phyloP scores from a whole-genome alignment of 192 early-diverging fungal genomes.

The Physocladia obscura region DNA sequence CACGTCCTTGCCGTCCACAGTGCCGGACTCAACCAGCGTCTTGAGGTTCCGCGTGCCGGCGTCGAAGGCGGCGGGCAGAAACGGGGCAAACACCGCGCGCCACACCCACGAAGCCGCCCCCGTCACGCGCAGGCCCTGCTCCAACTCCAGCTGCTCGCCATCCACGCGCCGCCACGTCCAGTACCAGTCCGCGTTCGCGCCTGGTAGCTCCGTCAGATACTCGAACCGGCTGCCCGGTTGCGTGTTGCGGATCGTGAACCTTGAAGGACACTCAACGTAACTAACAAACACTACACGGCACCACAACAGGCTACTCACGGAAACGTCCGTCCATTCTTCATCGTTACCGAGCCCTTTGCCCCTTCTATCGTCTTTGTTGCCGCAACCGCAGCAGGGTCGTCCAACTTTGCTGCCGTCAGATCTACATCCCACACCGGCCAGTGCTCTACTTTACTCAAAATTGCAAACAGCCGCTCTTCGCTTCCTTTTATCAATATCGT shows the following conservation, averaged over 20 bases:
- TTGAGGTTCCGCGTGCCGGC: slow-evolving; percentile 18
- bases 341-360: slow-evolving; percentile 14
- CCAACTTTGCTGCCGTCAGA: slow-evolving; percentile 1
- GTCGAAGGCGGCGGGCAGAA: slow-evolving; percentile 18
- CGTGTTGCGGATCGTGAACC: slow-evolving; percentile 15
- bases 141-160: neutral
- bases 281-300: too few relatives aligned
- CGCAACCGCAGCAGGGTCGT: neutral
- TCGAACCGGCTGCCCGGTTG: slow-evolving; percentile 2
- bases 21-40: slow-evolving; percentile 21
- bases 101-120: slow-evolving; percentile 6
- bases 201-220: slow-evolving; percentile 24
- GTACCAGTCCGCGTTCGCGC: slow-evolving; percentile 23
- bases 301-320: too few relatives aligned
- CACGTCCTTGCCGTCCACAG: slow-evolving; percentile 20
- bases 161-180: slow-evolving; percentile 4
- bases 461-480: slow-evolving; percentile 5
- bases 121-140: slow-evolving; percentile 22
- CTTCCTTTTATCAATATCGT: slow-evolving; percentile 17
- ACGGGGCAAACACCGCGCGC: neutral
- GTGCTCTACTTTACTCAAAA: slow-evolving; percentile 10
- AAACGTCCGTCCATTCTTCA: slow-evolving; percentile 22
- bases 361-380: neutral
- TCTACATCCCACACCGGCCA: slow-evolving; percentile 33
- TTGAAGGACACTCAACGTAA: too few relatives aligned